Base-by-base conservation (phyloP, 2,329 filamentous ascomycete species). In the Endocalyx cinctus region DNA sequence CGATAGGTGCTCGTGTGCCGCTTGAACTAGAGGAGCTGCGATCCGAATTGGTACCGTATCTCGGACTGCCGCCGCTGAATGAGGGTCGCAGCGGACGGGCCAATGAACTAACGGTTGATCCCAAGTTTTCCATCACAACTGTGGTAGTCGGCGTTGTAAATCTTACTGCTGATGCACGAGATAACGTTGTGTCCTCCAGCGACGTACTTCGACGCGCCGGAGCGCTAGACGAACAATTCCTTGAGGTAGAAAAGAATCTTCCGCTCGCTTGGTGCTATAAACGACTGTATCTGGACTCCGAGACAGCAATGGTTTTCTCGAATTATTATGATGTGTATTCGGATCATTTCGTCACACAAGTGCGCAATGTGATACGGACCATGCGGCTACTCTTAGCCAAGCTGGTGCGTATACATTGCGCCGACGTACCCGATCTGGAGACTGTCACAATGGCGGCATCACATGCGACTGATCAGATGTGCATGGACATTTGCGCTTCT, bases 341-440 rank as follows among this genome's bases (percentile, higher is more conserved):
- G 3, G 42, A 46, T 12, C 37, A 48, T 6, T 46, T 38, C 11
- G 35, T 39, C 17, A 42, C 47, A 1, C 49, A 52, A 25, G 45
- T 51, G 11, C 32, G 38, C 16, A 51, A 52, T 20, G 46, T 43
- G 2, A 29, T 47, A 19, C 39, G 40, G 7, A 45, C 41, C 5
- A 44, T 45, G 29, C 47, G 41, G 6, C 33, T 52, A 4, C 39
- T 47, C 11, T 31, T 52, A 6, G 33, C 42, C 14, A 13, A 29
- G 16, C 27, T 43, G 13, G 35, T 40, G 13, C 19, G 30, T 20
- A 22, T 13, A 5, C 15, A 41, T 15, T 15, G 34, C 4, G 17
- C 20, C 0, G 26, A 13, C 4, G 20, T 8, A 23, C 8, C 20
- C 20, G 20, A n/a, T n/a, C 8, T n/a, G 8, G 20, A 23, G 20